These are phyloP conservation scores for Fagopyrum homotropicum DNA, from an alignment of 148 eudicot genomes.

Conservation along the genomic window DNA sequence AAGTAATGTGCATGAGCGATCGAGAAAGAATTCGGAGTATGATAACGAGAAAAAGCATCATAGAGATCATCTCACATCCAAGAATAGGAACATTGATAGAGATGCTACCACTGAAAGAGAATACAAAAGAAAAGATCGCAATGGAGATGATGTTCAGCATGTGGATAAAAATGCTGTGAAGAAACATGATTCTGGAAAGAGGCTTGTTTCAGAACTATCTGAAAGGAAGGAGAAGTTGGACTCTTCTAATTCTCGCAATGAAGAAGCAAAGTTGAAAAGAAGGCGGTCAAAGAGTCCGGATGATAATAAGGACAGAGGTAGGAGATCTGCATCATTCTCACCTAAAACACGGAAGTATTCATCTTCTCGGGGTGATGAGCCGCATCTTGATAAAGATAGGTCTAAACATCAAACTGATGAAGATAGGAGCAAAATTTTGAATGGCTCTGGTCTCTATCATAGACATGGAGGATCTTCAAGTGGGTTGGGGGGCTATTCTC, in stretches of 20 bases:
- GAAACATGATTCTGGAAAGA: slow-evolving; percentile 44
- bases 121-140: slow-evolving; percentile 39
- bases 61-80: slow-evolving; percentile 24
- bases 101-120: slow-evolving; percentile 39
- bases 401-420: slow-evolving; percentile 41
- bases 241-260: slow-evolving; percentile 26
- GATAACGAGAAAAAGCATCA: slow-evolving; percentile 33
- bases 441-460: slow-evolving; percentile 45
- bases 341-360: slow-evolving; percentile 50
- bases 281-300: slow-evolving; percentile 81
- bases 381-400: slow-evolving; percentile 51
- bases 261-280: slow-evolving; percentile 50
- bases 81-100: slow-evolving; percentile 26
- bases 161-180: slow-evolving; percentile 32
- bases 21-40: slow-evolving; percentile 32
- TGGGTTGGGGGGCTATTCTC: slow-evolving; percentile 94
- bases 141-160: slow-evolving; percentile 45
- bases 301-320: slow-evolving; percentile 41
- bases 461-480: slow-evolving; percentile 54
- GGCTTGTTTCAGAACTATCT: slow-evolving; percentile 29
- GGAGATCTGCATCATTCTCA: slow-evolving; percentile 55
- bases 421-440: slow-evolving; percentile 45
- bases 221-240: slow-evolving; percentile 44
- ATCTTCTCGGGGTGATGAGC: slow-evolving; percentile 38
- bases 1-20: slow-evolving; percentile 32